Evolutionary conservation across 1,139 yeast genomes (phyloP), one percentile per base, ranked within the genome.

Genomic region (Lodderomyces pseudojiufengensis): DNA sequence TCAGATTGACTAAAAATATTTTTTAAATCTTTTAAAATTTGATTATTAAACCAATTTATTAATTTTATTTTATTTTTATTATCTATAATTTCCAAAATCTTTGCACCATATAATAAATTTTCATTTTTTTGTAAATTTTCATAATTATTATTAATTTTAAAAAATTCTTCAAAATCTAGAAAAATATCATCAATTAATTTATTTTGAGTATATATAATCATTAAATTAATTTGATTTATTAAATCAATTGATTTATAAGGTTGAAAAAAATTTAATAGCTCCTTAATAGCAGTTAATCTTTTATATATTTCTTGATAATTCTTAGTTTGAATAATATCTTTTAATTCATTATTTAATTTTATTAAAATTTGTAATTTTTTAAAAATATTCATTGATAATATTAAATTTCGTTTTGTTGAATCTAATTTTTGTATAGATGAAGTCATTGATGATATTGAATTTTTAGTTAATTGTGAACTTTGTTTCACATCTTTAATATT

Each of bases 291-390:
- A 27, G 82, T 78, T 36, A 88, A 66, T 20, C 84, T 68, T 29
- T 78, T 78, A 3, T 75, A 70, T 39, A 90, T 82, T 42, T 84
- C 85, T 15, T 70, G 63, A 57, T 87, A 92, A 37, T 80, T 70
- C 29, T 56, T 63, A 3, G 57, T 48, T 2, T 58, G 52, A 2
- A 80, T 63, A 35, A 76, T 63, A 5, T 60, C 54, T 20, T 73
- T 72, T 36, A 92, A 70, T 40, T 78, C 79, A 33, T 79, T 79
- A 54, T 83, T 84, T 10, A 95, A 94, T 24, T 80, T 80, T 3
- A 86, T 72, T 37, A 92, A 68, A 84, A 90, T 90, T 52, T 88
- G 95, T 25, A 94, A 69, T 42, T 96, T 72, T 51, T 92, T 85
- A 43, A 92, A 70, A 24, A 90, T 78, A 1, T 95, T 87, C 84